Percentiles rank a stretch among this genome's conserved stretches.
Conservation (phyloP, 2,329 filamentous ascomycete genomes). For the Dactylonectria estremocensis region DNA sequence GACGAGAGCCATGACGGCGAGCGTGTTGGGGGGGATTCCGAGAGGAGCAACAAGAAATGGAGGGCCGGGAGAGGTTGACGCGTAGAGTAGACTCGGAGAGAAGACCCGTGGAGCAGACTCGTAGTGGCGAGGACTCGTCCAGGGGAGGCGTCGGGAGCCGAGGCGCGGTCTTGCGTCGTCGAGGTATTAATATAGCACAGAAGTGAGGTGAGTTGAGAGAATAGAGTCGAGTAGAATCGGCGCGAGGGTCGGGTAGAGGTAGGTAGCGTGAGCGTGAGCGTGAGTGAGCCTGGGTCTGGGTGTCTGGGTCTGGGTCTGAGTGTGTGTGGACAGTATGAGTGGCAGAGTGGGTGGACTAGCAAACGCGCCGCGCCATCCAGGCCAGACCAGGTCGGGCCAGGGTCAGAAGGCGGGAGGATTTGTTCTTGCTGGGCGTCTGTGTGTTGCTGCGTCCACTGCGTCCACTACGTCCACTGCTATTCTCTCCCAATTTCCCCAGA, state of each 20-base stretch:
- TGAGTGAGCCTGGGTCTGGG: no score
- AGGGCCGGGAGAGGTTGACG: constrained; percentile 23
- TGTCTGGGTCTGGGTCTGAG: no score
- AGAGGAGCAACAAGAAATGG: neutral
- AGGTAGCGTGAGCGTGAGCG: constrained; percentile 21
- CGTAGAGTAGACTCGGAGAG: constrained; percentile 29
- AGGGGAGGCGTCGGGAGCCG: constrained; percentile 8
- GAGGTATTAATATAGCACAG: constrained; percentile 11
- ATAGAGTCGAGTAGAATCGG: constrained; percentile 7
- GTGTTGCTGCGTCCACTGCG: constrained; percentile 5
- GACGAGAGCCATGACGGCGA: constrained; percentile 50
- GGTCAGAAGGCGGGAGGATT: constrained; percentile 1
- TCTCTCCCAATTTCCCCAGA: constrained; percentile 13
- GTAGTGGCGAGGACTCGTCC: constrained; percentile 28
- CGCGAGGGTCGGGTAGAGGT: constrained; percentile 12
- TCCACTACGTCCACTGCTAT: constrained; percentile 9
- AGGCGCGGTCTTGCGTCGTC: constrained; percentile 6
- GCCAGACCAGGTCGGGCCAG: neutral
- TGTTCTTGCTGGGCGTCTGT: constrained; percentile 1
- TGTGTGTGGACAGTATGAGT: no score
- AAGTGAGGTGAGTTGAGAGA: constrained; percentile 12
- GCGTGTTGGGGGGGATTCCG: constrained; percentile 5
- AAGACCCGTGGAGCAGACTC: no score
- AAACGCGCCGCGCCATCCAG: constrained; percentile 27
- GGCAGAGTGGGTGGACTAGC: constrained; percentile 17